Conservation (phyloP, 768 basidiomycete species). For the Rhodosporidiobolus sp. region DNA sequence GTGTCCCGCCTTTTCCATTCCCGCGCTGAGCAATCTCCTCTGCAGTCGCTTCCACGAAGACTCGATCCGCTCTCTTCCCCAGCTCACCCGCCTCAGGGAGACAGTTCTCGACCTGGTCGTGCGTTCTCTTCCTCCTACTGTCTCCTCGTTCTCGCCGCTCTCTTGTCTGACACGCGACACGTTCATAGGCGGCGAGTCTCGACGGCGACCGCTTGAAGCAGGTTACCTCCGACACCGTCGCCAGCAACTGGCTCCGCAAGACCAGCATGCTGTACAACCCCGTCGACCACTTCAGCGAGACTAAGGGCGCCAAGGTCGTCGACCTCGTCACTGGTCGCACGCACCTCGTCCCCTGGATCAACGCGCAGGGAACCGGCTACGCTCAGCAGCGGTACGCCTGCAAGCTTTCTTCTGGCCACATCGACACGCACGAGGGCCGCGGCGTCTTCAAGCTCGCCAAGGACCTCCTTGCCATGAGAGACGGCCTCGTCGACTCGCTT, state of each 20-base stretch:
- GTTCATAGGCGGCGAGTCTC: neutral
- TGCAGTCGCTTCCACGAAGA: conserved; percentile 11
- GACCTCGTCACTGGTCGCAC: no score
- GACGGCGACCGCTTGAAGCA: neutral
- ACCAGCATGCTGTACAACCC: neutral
- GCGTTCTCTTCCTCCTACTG: no score
- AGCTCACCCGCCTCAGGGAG: no score
- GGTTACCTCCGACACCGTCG: no score
- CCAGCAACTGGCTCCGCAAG: no score
- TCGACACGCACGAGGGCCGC: conserved; percentile 21
- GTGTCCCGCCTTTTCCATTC: no score
- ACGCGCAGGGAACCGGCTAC: conserved; percentile 23
- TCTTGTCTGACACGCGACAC: no score
- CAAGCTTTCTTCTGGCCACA: neutral
- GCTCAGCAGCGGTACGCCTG: conserved; percentile 36
- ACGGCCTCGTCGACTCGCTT: neutral
- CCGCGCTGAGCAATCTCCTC: neutral
- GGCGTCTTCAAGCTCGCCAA: conserved; percentile 13
- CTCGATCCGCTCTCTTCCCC: neutral
- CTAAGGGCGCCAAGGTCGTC: no score
- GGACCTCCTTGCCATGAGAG: neutral
- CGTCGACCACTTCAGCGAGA: neutral
- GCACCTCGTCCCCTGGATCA: neutral
- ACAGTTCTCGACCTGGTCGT: no score
- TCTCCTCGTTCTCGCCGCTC: no score